Percentiles rank a stretch among this genome's conserved stretches.
phyloP scores from a whole-genome alignment of 768 basidiomycete species.

The Exidia glandulosa region DNA sequence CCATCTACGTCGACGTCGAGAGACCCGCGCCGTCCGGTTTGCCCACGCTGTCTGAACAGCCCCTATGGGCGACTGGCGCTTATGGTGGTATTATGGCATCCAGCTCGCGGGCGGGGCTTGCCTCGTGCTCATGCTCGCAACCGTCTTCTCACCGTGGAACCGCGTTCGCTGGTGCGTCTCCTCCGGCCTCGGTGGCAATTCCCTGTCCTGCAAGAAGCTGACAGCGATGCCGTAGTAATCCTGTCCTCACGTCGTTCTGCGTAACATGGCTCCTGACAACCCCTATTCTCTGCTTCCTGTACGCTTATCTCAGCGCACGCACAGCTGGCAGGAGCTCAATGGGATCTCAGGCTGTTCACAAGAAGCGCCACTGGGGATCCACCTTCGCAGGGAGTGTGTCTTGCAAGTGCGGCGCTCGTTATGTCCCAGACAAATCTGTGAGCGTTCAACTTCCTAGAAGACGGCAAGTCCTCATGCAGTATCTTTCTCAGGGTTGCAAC shows the following conservation, averaged over 20 bases:
- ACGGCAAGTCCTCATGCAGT: too few relatives aligned
- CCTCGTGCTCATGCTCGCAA: neutral
- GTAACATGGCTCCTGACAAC: neutral
- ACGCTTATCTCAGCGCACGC: neutral
- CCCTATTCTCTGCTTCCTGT: neutral
- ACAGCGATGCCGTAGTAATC: neutral
- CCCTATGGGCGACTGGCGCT: neutral
- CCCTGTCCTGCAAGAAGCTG: neutral
- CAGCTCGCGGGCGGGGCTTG: neutral
- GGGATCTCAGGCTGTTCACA: neutral
- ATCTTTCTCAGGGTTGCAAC: neutral
- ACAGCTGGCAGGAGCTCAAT: neutral
- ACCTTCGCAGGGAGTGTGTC: neutral
- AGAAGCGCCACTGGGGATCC: neutral
- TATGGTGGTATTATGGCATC: neutral
- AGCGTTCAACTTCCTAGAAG: neutral
- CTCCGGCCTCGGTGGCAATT: neutral
- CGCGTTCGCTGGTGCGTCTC: neutral
- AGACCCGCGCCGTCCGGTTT: too few relatives aligned
- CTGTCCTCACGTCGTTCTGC: neutral
- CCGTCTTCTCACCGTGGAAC: neutral
- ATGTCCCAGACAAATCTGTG: neutral
- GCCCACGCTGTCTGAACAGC: neutral
- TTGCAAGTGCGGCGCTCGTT: neutral
- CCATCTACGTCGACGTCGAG: neutral